Evolutionary conservation across 441 rosid genomes (phyloP).

Genomic region (Erodium texanum): DNA sequence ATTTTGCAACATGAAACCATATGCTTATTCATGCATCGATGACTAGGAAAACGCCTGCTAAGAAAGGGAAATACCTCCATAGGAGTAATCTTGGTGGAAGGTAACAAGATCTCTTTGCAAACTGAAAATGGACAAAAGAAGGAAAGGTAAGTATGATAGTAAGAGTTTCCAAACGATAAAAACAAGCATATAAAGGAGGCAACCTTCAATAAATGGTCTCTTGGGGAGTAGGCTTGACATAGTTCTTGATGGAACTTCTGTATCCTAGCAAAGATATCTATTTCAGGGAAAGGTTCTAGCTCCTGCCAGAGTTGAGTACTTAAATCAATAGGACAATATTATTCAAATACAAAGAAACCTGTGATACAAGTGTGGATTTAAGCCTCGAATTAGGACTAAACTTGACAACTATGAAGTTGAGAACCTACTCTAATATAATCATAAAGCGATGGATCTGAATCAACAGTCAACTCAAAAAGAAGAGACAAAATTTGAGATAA

Average conservation of each 20-base stretch:
- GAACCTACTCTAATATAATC: constrained; percentile 69
- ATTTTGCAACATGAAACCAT: constrained; percentile 3
- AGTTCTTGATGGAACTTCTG: constrained; percentile 53
- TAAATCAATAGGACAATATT: constrained; percentile 11
- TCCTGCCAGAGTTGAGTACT: constrained; percentile 42
- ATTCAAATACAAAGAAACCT: constrained; percentile 2
- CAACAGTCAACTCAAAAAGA: constrained; percentile 59
- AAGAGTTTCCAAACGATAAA: constrained; percentile 14
- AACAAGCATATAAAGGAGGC: constrained; percentile 7
- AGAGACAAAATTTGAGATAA: constrained; percentile 52
- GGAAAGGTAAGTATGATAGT: constrained; percentile 15
- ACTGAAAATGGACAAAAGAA: constrained; percentile 37
- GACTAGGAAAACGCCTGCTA: constrained; percentile 9
- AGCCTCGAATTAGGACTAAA: neutral
- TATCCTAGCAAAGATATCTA: constrained; percentile 46
- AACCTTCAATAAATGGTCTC: constrained; percentile 84
- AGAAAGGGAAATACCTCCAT: constrained; percentile 41
- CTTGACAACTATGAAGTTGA: constrained; percentile 12
- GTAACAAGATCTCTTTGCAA: constrained; percentile 64
- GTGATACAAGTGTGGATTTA: neutral
- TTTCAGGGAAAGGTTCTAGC: constrained; percentile 79
- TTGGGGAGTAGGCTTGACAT: constrained; percentile 56
- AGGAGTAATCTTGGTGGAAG: constrained; percentile 85
- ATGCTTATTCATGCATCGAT: constrained; percentile 7
- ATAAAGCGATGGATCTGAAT: constrained; percentile 59